Evolutionary conservation across 2,329 filamentous ascomycete species (phyloP).

Genomic region (Fusarium falciforme): DNA sequence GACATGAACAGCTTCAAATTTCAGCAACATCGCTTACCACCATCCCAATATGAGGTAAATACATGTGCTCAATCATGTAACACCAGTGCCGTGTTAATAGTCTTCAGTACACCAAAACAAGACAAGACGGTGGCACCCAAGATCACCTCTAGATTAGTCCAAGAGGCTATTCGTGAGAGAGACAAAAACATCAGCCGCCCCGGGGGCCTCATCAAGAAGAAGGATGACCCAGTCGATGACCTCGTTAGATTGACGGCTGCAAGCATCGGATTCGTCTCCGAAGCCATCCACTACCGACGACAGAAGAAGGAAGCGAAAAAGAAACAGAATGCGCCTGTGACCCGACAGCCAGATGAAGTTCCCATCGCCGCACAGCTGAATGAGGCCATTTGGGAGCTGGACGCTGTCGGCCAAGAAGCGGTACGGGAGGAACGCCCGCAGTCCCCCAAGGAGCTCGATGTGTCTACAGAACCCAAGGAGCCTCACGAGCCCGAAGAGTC

Average conservation of each 20-base stretch:
- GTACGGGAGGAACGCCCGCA: not conserved
- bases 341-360: not conserved
- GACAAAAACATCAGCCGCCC: not conserved
- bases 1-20: not conserved
- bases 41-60: not conserved
- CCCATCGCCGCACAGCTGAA: not conserved
- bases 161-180: not conserved
- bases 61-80: not conserved
- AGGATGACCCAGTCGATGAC: not conserved
- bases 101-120: not conserved
- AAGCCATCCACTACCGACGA: slow-evolving; percentile 2
- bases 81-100: not conserved
- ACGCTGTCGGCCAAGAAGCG: not conserved
- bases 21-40: not conserved
- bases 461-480: not conserved
- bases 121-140: not conserved
- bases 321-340: not conserved
- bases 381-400: not conserved
- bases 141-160: not conserved
- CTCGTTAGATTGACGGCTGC: slow-evolving; percentile 9
- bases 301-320: slow-evolving; percentile 1
- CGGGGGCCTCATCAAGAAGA: not conserved
- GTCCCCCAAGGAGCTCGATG: not conserved
- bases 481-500: not conserved
- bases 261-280: slow-evolving; percentile 10